These are phyloP conservation scores for Rhizoclosmatium sp. DNA, from an alignment of 192 early-diverging fungal species.

Conservation along the genomic window DNA sequence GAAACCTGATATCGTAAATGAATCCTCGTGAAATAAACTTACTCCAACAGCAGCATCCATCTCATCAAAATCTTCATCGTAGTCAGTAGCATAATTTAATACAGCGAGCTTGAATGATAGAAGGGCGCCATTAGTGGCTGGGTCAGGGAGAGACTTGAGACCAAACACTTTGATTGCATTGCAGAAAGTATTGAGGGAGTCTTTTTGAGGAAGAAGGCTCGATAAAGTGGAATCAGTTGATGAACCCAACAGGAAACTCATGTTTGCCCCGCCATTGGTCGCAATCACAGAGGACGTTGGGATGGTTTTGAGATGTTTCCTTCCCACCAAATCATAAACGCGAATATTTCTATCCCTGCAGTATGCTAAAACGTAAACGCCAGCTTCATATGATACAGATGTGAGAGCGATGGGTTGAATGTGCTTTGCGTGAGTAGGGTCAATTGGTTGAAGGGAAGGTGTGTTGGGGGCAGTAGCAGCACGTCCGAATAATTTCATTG, in stretches of 20 bases:
- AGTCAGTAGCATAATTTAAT: too few relatives aligned
- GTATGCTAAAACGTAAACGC: not conserved
- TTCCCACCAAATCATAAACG: not conserved
- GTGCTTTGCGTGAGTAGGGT: not conserved
- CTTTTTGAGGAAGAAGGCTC: not conserved
- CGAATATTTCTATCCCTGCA: not conserved
- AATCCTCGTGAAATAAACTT: not conserved
- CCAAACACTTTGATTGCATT: not conserved
- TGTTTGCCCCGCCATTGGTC: too few relatives aligned
- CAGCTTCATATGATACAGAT: not conserved
- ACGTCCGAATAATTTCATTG: not conserved
- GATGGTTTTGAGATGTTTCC: not conserved
- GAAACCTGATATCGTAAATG: not conserved
- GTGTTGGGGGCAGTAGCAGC: not conserved
- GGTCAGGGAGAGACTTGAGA: not conserved
- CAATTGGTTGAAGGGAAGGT: not conserved
- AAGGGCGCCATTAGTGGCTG: too few relatives aligned
- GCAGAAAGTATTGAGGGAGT: not conserved
- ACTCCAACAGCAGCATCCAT: too few relatives aligned
- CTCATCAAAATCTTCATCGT: too few relatives aligned
- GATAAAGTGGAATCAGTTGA: not conserved
- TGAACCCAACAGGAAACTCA: too few relatives aligned
- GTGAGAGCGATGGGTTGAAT: not conserved
- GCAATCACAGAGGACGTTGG: not conserved
- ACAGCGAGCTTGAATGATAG: too few relatives aligned